Base-by-base conservation (phyloP, 257 asterid species). In the Plantago elongata region DNA sequence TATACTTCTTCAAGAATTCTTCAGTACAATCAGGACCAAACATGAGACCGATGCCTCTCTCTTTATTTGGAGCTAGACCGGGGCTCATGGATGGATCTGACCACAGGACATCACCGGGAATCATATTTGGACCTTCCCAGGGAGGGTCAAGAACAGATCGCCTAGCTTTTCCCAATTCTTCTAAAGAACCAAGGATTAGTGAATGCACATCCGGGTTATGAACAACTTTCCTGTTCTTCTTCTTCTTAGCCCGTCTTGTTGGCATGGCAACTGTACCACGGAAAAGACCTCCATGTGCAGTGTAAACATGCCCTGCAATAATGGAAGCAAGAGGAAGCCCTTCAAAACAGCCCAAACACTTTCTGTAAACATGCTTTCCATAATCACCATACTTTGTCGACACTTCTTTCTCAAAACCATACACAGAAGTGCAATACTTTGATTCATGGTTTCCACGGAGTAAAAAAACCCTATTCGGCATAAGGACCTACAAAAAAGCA, bases 81-180 rank as follows among this genome's bases (percentile, higher is more conserved):
- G 88, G 82, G 38, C 9, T 66, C 94, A 85, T 83, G 27, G 95
- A 86, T 18, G 99, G 99, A 75, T 93, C 97, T 22, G 99, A 93
- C 99, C 99, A 93, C 43, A 93, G 77, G 52, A 93, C 88, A 64
- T 93, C 99, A 64, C 99, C 99, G 11, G 99, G 99, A 61, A 93
- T 93, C 87, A 93, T 68, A 74, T 93, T 93, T 22, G 72, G 71
- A 67, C 99, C 97, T 79, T 93, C 87, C 99, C 99, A 89, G 1
- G 97, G 97, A 75, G 99, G 97, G 79, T 93, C 99, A 69, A 93
- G 97, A 62, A 93, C 96, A 60, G 97, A 81, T 72, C 97, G 85
- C 78, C 97, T 81, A 66, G 97, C 96, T 79, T 78, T 93, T 52
- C 82, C 81, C 51, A 93, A 80, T 80, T 93, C 96, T 64, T 89